These are phyloP conservation scores for Primulina eburnea DNA, from an alignment of 257 asterid genomes.

Conservation along the genomic window DNA sequence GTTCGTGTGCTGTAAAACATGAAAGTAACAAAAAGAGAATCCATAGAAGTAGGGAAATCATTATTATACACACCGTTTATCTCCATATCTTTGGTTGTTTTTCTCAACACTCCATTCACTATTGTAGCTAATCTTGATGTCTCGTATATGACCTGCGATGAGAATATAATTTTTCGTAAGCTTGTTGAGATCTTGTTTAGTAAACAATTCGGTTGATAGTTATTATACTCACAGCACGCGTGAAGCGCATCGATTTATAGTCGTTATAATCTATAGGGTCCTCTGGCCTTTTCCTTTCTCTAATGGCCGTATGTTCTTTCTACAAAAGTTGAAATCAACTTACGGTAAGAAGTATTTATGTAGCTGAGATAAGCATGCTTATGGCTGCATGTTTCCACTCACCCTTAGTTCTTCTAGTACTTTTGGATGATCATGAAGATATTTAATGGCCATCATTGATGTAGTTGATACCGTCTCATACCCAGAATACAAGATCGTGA, in stretches of 20 bases:
- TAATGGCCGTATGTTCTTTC: slow-evolving; percentile 80
- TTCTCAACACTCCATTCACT: slow-evolving; percentile 62
- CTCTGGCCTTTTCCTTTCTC: slow-evolving; percentile 68
- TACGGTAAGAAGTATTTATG: slow-evolving; percentile 8
- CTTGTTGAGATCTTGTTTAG: slow-evolving; percentile 26
- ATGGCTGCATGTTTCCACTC: slow-evolving; percentile 21
- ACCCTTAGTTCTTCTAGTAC: slow-evolving; percentile 83
- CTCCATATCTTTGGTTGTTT: slow-evolving; percentile 61
- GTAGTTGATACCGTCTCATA: slow-evolving; percentile 88
- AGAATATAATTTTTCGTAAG: slow-evolving; percentile 1
- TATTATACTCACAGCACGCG: slow-evolving; percentile 60
- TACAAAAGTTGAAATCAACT: slow-evolving; percentile 25
- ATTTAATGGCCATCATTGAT: slow-evolving; percentile 94
- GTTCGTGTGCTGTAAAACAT: slow-evolving; percentile 15
- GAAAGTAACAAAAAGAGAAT: slow-evolving; percentile 18
- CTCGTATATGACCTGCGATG: slow-evolving; percentile 59
- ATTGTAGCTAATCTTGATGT: slow-evolving; percentile 66
- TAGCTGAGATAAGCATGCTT: slow-evolving; percentile 2
- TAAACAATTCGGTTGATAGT: slow-evolving; percentile 19
- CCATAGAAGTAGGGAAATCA: slow-evolving; percentile 10
- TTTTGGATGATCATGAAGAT: slow-evolving; percentile 84
- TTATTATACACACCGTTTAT: slow-evolving; percentile 48
- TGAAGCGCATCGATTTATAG: slow-evolving; percentile 87
- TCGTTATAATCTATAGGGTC: slow-evolving; percentile 80
- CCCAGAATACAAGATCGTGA: slow-evolving; percentile 79